Base-by-base conservation (phyloP, 1,284 basidiomycete species). In the Tilletia horrida region DNA sequence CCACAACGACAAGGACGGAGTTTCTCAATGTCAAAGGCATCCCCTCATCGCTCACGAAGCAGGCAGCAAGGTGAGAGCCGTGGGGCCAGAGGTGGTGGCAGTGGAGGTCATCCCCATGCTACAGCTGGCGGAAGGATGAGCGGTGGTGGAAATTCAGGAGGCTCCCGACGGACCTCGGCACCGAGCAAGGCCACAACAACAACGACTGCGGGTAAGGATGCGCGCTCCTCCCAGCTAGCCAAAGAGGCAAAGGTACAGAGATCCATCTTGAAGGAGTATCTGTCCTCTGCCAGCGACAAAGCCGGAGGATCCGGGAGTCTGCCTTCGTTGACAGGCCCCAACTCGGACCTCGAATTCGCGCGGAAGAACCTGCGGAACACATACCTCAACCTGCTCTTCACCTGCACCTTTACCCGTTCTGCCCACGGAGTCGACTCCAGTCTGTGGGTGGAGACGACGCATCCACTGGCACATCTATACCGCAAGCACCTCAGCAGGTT, bases 401-500 rank as follows among this genome's bases (percentile, higher is more conserved):
- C 73, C 45, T 76, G 71, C 55, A 68, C 80, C 7, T 81, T 76
- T 52, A 74, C 71, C 16, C 71, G 72, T 29, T 67, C 68, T 29
- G 73, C 77, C 0, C 74, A 76, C 62, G 62, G 73, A 9, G 71
- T 74, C 21, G 78, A 80, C 23, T 65, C 63, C 23, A 55, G 69
- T 63, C 64, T 80, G 6, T 81, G 80, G 80, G 69, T 66, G 25
- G 77, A 81, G 44, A 81, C 80, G 8, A 77, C 77, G 25, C 77
- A 81, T 71, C 68, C 48, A 52, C 62, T 77, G 62, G 75, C 80
- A 50, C 62, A 70, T 8, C 57, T 73, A 31, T 76, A 77, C 59
- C 75, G 79, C 18, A 65, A 63, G 27, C 67, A 69, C 35, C 69
- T 81, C 25, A 61, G 69, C n/a, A 43, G 65, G 25, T 65, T 75